These are phyloP conservation scores for Pestalotiopsis sp. DNA, from an alignment of 2,329 filamentous ascomycete genomes.

Conservation along the genomic window DNA sequence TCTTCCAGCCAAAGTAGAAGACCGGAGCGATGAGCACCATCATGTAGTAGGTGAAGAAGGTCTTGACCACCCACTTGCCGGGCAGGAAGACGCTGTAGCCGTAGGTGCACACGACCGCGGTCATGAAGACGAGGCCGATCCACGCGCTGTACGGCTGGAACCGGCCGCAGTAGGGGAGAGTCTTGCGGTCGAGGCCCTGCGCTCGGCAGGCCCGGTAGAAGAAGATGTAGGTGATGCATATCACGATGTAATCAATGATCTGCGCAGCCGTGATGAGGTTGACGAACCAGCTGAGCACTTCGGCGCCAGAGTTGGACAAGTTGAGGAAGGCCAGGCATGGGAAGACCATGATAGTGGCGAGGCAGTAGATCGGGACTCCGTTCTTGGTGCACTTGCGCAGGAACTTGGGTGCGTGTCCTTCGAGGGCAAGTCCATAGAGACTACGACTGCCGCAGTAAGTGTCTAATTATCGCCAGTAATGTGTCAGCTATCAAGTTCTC, in stretches of 20 bases:
- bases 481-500: neutral
- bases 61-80: slow-evolving; percentile 32
- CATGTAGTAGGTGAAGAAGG: slow-evolving; percentile 50
- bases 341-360: slow-evolving; percentile 56
- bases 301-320: slow-evolving; percentile 25
- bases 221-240: slow-evolving; percentile 70
- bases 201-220: slow-evolving; percentile 70
- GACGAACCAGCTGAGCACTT: slow-evolving; percentile 30
- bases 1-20: slow-evolving; percentile 62
- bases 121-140: slow-evolving; percentile 43
- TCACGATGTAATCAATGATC: slow-evolving; percentile 65
- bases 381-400: slow-evolving; percentile 50
- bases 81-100: slow-evolving; percentile 55
- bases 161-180: slow-evolving; percentile 68
- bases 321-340: slow-evolving; percentile 62
- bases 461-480: neutral
- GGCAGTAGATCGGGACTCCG: slow-evolving; percentile 63
- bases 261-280: slow-evolving; percentile 39
- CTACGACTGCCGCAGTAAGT: slow-evolving; percentile 35
- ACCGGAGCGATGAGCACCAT: slow-evolving; percentile 54
- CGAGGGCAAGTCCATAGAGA: slow-evolving; percentile 55
- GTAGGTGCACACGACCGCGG: slow-evolving; percentile 49
- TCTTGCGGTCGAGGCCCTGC: slow-evolving; percentile 68
- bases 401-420: slow-evolving; percentile 51
- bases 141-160: slow-evolving; percentile 68